Evolutionary conservation across 345 rosid genomes (phyloP).

Genomic region (Brassica cretica): DNA sequence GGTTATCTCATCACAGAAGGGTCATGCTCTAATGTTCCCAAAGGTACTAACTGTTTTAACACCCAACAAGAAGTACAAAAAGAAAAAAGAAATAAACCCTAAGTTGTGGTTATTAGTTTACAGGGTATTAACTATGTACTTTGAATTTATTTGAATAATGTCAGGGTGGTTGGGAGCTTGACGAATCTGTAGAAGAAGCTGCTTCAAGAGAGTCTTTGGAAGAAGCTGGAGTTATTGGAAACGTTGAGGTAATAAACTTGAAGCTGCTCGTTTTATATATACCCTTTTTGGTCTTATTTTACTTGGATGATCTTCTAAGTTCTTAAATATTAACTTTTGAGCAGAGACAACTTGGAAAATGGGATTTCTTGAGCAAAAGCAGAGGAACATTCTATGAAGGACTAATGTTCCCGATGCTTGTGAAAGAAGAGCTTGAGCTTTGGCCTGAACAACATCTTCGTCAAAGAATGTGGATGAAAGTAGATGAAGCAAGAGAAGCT

Average conservation of each 20-base stretch:
- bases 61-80: not conserved
- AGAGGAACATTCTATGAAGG: conserved; percentile 81
- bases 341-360: conserved; percentile 72
- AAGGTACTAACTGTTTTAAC: conserved; percentile 49
- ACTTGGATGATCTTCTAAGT: not conserved
- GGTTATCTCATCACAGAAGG: conserved; percentile 76
- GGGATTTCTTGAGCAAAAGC: conserved; percentile 82
- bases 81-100: not conserved
- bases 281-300: not conserved
- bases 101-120: not conserved
- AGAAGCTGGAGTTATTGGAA: conserved; percentile 88
- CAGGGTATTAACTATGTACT: not conserved
- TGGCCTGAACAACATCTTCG: conserved; percentile 80
- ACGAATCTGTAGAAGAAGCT: conserved; percentile 79
- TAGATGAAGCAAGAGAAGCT: conserved; percentile 69
- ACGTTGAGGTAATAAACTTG: conserved; percentile 53
- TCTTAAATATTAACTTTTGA: not conserved
- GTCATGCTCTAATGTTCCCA: conserved; percentile 81
- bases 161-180: conserved; percentile 96
- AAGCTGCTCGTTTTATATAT: not conserved
- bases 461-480: conserved; percentile 71
- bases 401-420: conserved; percentile 84
- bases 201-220: conserved; percentile 74
- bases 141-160: not conserved
- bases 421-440: conserved; percentile 64